Percentiles rank a stretch among this genome's conserved stretches.
Evolutionary conservation across 2,329 filamentous ascomycete genomes (phyloP).

Genomic region (Sodiomyces alkalinus): DNA sequence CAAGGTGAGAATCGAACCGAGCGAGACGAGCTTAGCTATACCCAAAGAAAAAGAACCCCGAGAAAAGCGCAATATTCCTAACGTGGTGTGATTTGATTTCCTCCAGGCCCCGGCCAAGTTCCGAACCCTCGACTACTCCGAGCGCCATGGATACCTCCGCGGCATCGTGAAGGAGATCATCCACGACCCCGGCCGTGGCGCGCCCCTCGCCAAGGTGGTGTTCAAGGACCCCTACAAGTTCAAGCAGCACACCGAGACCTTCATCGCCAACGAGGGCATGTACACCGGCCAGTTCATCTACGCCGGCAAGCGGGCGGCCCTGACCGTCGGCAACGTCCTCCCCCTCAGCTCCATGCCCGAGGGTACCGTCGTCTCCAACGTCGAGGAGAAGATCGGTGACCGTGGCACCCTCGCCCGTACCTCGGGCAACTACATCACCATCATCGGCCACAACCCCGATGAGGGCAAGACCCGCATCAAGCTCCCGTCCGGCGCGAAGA

Average conservation of each 20-base stretch:
- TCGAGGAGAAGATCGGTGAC: conserved; percentile 98
- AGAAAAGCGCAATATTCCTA: conserved; percentile 5
- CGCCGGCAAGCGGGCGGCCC: conserved; percentile 94
- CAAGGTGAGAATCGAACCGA: conserved; percentile 65
- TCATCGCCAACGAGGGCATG: conserved; percentile 99
- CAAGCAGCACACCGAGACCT: conserved; percentile 96
- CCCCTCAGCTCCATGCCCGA: conserved; percentile 89
- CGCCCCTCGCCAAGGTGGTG: conserved; percentile 87
- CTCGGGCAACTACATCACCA: conserved; percentile 98
- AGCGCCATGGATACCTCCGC: conserved; percentile 94
- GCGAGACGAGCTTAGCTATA: too few relatives aligned
- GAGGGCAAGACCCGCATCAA: conserved; percentile 99
- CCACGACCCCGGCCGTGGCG: conserved; percentile 96
- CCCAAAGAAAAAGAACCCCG: too few relatives aligned
- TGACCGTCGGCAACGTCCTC: conserved; percentile 96
- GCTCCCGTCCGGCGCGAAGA: conserved; percentile 98
- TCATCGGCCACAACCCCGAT: conserved; percentile 94
- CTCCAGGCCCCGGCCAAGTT: conserved; percentile 52
- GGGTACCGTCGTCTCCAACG: conserved; percentile 98
- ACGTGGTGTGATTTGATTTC: too few relatives aligned
- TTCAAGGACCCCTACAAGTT: conserved; percentile 98
- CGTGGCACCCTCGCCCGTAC: conserved; percentile 92
- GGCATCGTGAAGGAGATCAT: conserved; percentile 98
- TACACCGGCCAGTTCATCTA: conserved; percentile 99
- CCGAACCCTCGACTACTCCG: conserved; percentile 89